These are phyloP conservation scores for Blastobotrys indianensis DNA, from an alignment of 1,139 yeast species.

Conservation along the genomic window DNA sequence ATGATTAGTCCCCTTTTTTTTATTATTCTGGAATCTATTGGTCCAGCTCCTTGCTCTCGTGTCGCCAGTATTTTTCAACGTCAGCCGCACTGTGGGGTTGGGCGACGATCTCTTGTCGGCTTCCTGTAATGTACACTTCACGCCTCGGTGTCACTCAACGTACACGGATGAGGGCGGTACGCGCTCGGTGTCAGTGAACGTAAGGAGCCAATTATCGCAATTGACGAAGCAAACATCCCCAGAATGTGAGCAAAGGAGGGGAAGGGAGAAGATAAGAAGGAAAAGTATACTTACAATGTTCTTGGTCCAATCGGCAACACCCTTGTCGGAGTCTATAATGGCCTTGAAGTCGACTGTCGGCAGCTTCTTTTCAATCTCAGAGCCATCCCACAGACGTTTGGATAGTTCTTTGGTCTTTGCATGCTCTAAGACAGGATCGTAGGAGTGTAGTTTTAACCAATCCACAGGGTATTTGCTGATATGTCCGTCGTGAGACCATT, in stretches of 20 bases:
- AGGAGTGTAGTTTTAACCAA: conserved; percentile 59
- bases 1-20: too few species aligned
- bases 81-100: too few species aligned
- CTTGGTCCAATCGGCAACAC: conserved; percentile 54
- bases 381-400: conserved; percentile 45
- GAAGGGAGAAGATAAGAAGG: not conserved
- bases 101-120: too few species aligned
- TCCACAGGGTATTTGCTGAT: conserved; percentile 40
- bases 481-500: conserved; percentile 50
- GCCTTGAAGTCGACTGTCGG: conserved; percentile 50
- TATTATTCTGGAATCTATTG: too few species aligned
- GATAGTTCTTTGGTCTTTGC: conserved; percentile 31
- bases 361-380: conserved; percentile 38
- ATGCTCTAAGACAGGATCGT: conserved; percentile 45
- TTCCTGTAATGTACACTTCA: too few species aligned
- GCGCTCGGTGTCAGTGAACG: too few species aligned
- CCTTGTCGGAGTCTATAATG: conserved; percentile 43
- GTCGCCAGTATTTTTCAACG: too few species aligned
- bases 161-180: conserved; percentile 1
- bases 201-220: too few species aligned
- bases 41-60: not conserved
- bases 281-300: conserved; percentile 36
- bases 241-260: not conserved
- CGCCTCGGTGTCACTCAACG: conserved; percentile 6
- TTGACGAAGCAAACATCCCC: not conserved